phyloP scores from a whole-genome alignment of 2,329 filamentous ascomycete species.

The Septoria linicola region DNA sequence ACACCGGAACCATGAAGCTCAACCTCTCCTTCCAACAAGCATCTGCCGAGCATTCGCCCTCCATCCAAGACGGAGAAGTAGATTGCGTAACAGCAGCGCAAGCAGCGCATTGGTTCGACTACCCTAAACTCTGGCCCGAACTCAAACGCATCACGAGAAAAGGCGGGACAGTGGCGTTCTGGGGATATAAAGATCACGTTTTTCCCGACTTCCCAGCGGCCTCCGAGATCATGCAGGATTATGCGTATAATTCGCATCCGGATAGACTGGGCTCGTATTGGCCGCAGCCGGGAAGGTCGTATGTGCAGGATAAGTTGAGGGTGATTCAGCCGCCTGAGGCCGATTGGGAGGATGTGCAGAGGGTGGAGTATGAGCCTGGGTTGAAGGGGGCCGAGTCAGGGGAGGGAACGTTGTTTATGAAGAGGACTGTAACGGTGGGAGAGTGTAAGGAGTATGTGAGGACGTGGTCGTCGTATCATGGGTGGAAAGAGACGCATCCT shows the following conservation, averaged over 20 bases:
- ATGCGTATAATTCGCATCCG: conserved; percentile 53
- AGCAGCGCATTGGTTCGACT: conserved; percentile 68
- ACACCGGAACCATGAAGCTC: conserved; percentile 18
- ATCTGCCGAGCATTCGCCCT: conserved; percentile 53
- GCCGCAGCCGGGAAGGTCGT: conserved; percentile 60
- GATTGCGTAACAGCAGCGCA: conserved; percentile 56
- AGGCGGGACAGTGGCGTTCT: conserved; percentile 62
- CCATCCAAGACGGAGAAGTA: conserved; percentile 50
- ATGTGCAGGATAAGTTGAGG: conserved; percentile 54
- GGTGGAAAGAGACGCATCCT: conserved; percentile 59
- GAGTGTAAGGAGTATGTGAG: conserved; percentile 61
- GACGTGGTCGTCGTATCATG: conserved; percentile 61
- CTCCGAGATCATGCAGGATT: conserved; percentile 55
- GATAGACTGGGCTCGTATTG: conserved; percentile 58
- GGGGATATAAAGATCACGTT: conserved; percentile 65
- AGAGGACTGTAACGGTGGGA: conserved; percentile 55
- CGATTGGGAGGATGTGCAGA: conserved; percentile 54
- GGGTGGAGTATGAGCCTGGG: conserved; percentile 59
- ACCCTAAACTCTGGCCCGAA: conserved; percentile 55
- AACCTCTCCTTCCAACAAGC: conserved; percentile 54
- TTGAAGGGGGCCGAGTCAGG: conserved; percentile 42
- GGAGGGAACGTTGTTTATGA: conserved; percentile 52
- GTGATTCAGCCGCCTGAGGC: conserved; percentile 52
- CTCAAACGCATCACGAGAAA: conserved; percentile 54
- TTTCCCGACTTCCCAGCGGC: conserved; percentile 55